Percentiles rank a stretch among this genome's conserved stretches.
Conservation (phyloP, 192 early-diverging fungal genomes). For the Mortierella alpina region DNA sequence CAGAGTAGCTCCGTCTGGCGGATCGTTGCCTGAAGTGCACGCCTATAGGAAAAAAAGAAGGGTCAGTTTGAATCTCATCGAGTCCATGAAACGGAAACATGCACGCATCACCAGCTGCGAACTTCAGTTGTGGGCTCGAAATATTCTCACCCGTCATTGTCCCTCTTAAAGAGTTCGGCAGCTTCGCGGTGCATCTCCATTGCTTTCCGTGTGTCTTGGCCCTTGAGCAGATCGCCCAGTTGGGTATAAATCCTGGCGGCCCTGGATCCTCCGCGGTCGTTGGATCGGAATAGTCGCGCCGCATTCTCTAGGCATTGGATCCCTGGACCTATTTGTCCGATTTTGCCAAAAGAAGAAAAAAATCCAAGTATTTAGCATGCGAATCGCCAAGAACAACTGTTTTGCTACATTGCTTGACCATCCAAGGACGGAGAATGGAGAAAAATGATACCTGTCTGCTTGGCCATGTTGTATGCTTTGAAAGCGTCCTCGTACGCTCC, state of each 20-base stretch:
- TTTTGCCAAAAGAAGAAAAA: neutral
- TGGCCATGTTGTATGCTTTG: conserved; percentile 51
- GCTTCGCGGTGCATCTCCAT: conserved; percentile 46
- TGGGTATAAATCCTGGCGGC: conserved; percentile 34
- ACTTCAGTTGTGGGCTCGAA: too few relatives aligned
- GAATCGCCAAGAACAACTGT: neutral
- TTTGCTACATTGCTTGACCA: too few relatives aligned
- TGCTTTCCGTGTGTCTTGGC: conserved; percentile 17
- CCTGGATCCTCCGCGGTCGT: conserved; percentile 40
- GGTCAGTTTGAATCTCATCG: neutral
- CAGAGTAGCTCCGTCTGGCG: conserved; percentile 27
- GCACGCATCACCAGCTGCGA: too few relatives aligned
- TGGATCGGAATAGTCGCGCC: conserved; percentile 30
- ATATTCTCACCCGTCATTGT: conserved; percentile 47
- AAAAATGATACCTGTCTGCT: conserved; percentile 31
- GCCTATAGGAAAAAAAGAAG: conserved; percentile 13
- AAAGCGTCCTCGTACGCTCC: conserved; percentile 56
- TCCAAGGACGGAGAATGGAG: neutral
- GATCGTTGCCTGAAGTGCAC: conserved; percentile 27
- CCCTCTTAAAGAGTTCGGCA: conserved; percentile 41
- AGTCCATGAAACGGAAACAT: neutral
- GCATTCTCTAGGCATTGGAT: conserved; percentile 43
- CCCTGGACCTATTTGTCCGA: conserved; percentile 14
- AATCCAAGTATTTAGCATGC: neutral
- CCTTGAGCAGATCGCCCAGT: conserved; percentile 26